These are phyloP conservation scores for Halocafeteria seosinensis DNA, from an alignment of 108 stramenopile genomes.

Conservation along the genomic window DNA sequence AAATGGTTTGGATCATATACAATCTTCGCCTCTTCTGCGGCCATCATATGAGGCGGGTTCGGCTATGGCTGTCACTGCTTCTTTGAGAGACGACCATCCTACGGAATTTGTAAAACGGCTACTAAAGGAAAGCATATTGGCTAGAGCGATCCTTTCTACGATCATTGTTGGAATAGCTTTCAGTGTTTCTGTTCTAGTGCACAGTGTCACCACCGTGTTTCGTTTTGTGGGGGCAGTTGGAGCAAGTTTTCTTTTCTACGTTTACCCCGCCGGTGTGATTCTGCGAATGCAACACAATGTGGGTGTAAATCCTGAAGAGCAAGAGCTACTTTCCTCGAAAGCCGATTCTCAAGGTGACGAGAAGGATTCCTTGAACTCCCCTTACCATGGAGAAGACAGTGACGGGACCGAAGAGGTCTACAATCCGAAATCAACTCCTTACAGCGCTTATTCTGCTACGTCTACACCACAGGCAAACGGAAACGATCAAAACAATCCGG, in stretches of 20 bases:
- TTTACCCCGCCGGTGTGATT: not conserved
- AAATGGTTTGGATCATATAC: not conserved
- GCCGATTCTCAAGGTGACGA: too few relatives aligned
- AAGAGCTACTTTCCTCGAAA: too few relatives aligned
- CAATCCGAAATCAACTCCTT: too few relatives aligned
- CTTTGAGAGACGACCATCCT: not conserved
- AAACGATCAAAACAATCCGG: too few relatives aligned
- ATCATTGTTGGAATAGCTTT: not conserved
- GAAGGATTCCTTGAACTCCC: too few relatives aligned
- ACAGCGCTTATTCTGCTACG: too few relatives aligned
- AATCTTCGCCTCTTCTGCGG: not conserved
- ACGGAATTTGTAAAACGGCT: not conserved
- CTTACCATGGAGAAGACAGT: too few relatives aligned
- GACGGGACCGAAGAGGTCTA: too few relatives aligned
- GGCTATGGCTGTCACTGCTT: not conserved
- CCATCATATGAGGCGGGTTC: too few relatives aligned
- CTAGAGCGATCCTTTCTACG: too few relatives aligned
- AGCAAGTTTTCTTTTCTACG: not conserved
- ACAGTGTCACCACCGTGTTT: not conserved
- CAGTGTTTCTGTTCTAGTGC: not conserved
- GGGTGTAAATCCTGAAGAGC: too few relatives aligned
- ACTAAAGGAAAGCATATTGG: not conserved
- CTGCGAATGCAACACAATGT: not conserved
- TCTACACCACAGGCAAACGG: too few relatives aligned
- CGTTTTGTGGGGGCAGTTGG: not conserved